A percentile compares a stretch with the other conserved stretches of the same genome.
Conservation (phyloP, 441 rosid species). For the Hura crepitans region DNA sequence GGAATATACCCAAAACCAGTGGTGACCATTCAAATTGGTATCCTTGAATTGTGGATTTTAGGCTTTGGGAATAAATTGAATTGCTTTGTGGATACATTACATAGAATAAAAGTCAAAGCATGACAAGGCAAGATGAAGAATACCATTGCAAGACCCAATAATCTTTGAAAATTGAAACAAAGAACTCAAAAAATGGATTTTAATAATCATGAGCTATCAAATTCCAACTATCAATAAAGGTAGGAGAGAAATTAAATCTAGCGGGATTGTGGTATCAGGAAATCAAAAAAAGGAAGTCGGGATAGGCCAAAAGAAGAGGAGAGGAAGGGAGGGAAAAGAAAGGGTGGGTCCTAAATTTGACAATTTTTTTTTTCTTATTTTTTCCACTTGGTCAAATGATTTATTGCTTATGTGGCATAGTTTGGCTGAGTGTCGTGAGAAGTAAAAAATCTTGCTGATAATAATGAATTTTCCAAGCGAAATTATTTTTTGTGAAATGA, state of each 20-base stretch:
- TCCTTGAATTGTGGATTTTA: not conserved
- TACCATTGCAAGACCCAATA: conserved; percentile 32
- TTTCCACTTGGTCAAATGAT: too few species aligned
- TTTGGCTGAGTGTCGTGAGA: too few species aligned
- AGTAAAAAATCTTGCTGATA: too few species aligned
- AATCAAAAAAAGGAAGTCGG: conserved; percentile 21
- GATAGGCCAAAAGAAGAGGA: conserved; percentile 20
- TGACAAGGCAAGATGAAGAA: conserved; percentile 26
- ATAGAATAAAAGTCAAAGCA: conserved; percentile 24
- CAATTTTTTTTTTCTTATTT: too few species aligned
- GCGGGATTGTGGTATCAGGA: conserved; percentile 25
- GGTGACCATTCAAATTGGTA: conserved; percentile 29
- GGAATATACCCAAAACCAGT: conserved; percentile 31
- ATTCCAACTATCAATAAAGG: not conserved
- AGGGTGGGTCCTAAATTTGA: too few species aligned
- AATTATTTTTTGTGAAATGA: too few species aligned
- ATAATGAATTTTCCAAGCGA: too few species aligned
- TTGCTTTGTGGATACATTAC: conserved; percentile 27
- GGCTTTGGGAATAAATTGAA: conserved; percentile 22
- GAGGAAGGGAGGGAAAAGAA: conserved; percentile 29
- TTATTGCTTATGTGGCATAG: too few species aligned
- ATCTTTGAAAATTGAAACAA: conserved; percentile 25
- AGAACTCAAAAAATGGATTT: conserved; percentile 12
- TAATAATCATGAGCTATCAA: not conserved
- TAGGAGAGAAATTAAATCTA: not conserved